Conservation (phyloP, 352 stramenopile genomes). For the Pythium rhizo-oryzae region DNA sequence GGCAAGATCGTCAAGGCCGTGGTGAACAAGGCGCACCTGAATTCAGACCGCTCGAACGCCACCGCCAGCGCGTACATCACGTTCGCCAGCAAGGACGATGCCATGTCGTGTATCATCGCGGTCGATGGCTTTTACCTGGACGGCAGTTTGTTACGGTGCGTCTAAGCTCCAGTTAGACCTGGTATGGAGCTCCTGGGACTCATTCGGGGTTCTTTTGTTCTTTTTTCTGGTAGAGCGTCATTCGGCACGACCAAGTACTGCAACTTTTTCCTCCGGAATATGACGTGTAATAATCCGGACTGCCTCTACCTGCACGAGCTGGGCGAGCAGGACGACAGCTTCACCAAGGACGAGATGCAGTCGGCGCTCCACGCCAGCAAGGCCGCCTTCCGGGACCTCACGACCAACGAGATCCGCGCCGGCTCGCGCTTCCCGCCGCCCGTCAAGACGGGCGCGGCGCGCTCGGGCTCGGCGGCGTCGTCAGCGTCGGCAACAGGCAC, state of each 20-base stretch:
- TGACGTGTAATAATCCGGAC: slow-evolving; percentile 93
- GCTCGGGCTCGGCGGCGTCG: slow-evolving; percentile 5
- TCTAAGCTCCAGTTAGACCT: not conserved
- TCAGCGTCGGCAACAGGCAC: not conserved
- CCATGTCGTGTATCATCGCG: slow-evolving; percentile 88
- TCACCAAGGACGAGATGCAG: slow-evolving; percentile 96
- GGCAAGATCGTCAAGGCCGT: slow-evolving; percentile 94
- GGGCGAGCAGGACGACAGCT: slow-evolving; percentile 92
- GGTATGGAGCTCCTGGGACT: too few relatives aligned
- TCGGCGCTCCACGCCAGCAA: slow-evolving; percentile 77
- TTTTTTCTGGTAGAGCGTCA: slow-evolving; percentile 59
- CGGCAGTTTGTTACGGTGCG: slow-evolving; percentile 67
- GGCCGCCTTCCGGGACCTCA: slow-evolving; percentile 62
- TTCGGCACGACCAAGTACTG: slow-evolving; percentile 98
- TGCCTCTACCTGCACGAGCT: slow-evolving; percentile 95
- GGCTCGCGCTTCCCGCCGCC: slow-evolving; percentile 60
- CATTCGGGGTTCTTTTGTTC: not conserved
- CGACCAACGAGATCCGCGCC: slow-evolving; percentile 46
- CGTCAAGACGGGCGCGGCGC: slow-evolving; percentile 11
- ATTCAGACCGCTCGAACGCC: slow-evolving; percentile 64
- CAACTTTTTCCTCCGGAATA: slow-evolving; percentile 92
- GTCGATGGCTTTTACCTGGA: slow-evolving; percentile 92
- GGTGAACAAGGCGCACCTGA: slow-evolving; percentile 88
- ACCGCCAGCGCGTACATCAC: slow-evolving; percentile 94
- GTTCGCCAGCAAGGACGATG: slow-evolving; percentile 91